Evolutionary conservation across 139 green algal genomes (phyloP).

Genomic region (Tetraselmis striata): DNA sequence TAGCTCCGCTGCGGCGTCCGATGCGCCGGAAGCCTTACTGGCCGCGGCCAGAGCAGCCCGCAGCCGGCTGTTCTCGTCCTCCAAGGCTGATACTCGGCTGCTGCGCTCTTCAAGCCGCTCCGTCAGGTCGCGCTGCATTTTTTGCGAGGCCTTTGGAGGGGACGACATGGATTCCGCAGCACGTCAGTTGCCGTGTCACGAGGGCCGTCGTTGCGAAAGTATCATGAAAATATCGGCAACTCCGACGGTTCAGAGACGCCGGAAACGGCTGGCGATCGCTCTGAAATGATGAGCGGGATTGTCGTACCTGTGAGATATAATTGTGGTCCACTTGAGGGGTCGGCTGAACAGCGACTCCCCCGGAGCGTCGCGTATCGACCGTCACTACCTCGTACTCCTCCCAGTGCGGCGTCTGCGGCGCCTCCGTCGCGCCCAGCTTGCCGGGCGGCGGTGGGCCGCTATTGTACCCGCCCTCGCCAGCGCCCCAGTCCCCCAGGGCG

Average conservation of each 20-base stretch:
- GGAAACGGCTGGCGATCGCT: no score
- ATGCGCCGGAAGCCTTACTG: neutral
- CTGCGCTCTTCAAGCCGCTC: constrained; percentile 8
- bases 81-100: constrained; percentile 14
- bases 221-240: no score
- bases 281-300: no score
- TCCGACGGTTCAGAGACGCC: no score
- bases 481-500: constrained; percentile 34
- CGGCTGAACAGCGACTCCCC: neutral
- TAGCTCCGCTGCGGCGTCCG: constrained; percentile 9
- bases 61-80: constrained; percentile 26
- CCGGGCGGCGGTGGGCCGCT: no score
- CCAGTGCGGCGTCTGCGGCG: neutral
- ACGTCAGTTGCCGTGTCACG: no score
- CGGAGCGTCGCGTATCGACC: neutral
- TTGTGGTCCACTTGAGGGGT: neutral
- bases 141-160: neutral
- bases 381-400: neutral
- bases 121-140: constrained; percentile 5
- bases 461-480: neutral
- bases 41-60: constrained; percentile 2
- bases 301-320: no score
- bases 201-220: no score
- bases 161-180: neutral
- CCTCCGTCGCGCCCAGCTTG: neutral